Conservation (phyloP, 2,329 filamentous ascomycete genomes). For the Verruconis gallopava region DNA sequence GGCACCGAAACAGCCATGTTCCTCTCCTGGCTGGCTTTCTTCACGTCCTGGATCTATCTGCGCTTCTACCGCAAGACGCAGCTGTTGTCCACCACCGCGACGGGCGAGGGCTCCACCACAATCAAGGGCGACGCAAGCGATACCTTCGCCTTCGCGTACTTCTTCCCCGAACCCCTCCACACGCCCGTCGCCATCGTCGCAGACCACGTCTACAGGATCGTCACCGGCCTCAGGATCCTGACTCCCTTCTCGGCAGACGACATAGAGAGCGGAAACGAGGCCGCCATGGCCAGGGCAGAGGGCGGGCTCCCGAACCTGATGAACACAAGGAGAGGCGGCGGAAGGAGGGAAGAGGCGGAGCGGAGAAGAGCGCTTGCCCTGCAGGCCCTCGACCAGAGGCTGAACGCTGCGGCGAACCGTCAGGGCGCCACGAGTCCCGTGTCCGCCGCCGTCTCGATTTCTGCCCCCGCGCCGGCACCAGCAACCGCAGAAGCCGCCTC, state of each 20-base stretch:
- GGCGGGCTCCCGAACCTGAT: constrained; percentile 47
- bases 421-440: neutral
- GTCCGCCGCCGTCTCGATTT: neutral
- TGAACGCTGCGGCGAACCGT: constrained; percentile 56
- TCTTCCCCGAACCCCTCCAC: constrained; percentile 80
- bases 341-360: constrained; percentile 76
- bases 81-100: constrained; percentile 41
- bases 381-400: constrained; percentile 79
- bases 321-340: constrained; percentile 31
- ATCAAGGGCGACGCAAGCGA: constrained; percentile 88
- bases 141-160: constrained; percentile 89
- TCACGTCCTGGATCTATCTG: constrained; percentile 88
- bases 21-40: constrained; percentile 66
- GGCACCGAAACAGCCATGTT: constrained; percentile 67
- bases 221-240: constrained; percentile 67
- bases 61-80: constrained; percentile 77
- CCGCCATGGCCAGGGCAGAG: constrained; percentile 53
- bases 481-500: neutral
- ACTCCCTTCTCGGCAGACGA: constrained; percentile 76
- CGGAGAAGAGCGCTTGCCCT: constrained; percentile 76
- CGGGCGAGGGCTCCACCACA: constrained; percentile 29
- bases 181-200: constrained; percentile 39
- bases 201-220: constrained; percentile 43
- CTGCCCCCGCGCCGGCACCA: neutral
- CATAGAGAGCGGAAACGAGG: constrained; percentile 58